These are phyloP conservation scores for Penicillium pulvis DNA, from an alignment of 495 filamentous ascomycete species.

Conservation along the genomic window DNA sequence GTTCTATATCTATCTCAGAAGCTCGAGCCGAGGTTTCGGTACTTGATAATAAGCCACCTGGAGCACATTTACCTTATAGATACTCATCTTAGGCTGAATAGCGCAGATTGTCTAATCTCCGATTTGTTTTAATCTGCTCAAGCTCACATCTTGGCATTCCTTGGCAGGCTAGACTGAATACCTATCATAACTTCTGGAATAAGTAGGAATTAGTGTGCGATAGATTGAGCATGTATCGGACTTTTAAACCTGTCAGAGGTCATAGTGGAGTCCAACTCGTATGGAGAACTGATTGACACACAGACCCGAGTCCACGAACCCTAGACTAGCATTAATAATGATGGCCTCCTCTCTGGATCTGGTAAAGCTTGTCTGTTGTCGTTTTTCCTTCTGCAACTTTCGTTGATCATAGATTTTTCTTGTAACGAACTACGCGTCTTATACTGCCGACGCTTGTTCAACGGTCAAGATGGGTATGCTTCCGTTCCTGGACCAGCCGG, in stretches of 20 bases:
- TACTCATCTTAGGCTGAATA: background rate
- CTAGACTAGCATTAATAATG: constrained; percentile 4
- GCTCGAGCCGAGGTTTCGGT: background rate
- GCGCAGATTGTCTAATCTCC: background rate
- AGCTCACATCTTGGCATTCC: background rate
- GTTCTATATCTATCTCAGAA: background rate
- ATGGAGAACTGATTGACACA: background rate
- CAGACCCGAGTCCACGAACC: background rate
- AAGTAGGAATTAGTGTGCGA: constrained; percentile 5
- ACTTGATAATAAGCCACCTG: background rate
- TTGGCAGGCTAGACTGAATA: background rate
- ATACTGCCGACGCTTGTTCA: background rate
- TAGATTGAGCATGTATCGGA: constrained; percentile 7
- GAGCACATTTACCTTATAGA: background rate
- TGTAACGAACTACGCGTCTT: no score
- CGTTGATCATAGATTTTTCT: background rate
- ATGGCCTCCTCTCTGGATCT: background rate
- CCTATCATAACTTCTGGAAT: background rate
- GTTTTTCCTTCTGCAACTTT: background rate
- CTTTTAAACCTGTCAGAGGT: background rate
- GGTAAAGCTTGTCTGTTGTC: background rate
- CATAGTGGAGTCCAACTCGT: constrained; percentile 2
- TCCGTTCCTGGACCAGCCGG: constrained; percentile 49
- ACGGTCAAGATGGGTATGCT: constrained; percentile 20
- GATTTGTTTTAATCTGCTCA: background rate